Evolutionary conservation across 2,329 filamentous ascomycete genomes (phyloP).

Genomic region (Dothistroma pini): DNA sequence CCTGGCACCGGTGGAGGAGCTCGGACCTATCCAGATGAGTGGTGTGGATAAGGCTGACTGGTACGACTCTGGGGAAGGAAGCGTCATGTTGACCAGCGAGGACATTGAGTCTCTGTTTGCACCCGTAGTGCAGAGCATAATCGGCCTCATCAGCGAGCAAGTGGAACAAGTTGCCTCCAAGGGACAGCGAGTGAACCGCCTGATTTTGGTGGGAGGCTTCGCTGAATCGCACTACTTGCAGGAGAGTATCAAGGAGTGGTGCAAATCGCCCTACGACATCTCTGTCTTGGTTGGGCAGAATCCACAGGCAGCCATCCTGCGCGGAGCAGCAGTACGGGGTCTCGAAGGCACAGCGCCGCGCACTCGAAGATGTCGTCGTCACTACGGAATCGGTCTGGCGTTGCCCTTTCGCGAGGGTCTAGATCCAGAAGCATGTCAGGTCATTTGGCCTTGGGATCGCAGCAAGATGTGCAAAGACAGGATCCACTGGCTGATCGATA

Average conservation of each 20-base stretch:
- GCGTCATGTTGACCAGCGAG: slow-evolving; percentile 1
- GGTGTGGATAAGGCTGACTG: slow-evolving; percentile 1
- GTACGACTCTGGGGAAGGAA: slow-evolving; percentile 3
- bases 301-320: slow-evolving; percentile 19
- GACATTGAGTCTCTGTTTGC: slow-evolving; percentile 4
- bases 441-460: neutral
- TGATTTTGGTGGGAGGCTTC: slow-evolving; percentile 17
- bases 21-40: slow-evolving; percentile 7
- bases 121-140: slow-evolving; percentile 4
- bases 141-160: slow-evolving; percentile 4
- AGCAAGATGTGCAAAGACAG: slow-evolving; percentile 3
- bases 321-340: slow-evolving; percentile 17
- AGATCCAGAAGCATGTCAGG: slow-evolving; percentile 7
- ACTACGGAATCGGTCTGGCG: slow-evolving; percentile 11
- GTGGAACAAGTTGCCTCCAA: neutral
- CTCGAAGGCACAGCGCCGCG: slow-evolving; percentile 15
- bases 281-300: slow-evolving; percentile 7
- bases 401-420: slow-evolving; percentile 10
- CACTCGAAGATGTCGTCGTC: slow-evolving; percentile 12
- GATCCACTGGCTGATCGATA: slow-evolving; percentile 1
- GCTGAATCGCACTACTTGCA: slow-evolving; percentile 16
- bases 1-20: neutral
- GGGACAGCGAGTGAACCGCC: slow-evolving; percentile 1
- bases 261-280: slow-evolving; percentile 7
- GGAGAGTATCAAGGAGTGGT: slow-evolving; percentile 10